Evolutionary conservation across 2,329 filamentous ascomycete species (phyloP).

Genomic region (Pezicula radicicola): DNA sequence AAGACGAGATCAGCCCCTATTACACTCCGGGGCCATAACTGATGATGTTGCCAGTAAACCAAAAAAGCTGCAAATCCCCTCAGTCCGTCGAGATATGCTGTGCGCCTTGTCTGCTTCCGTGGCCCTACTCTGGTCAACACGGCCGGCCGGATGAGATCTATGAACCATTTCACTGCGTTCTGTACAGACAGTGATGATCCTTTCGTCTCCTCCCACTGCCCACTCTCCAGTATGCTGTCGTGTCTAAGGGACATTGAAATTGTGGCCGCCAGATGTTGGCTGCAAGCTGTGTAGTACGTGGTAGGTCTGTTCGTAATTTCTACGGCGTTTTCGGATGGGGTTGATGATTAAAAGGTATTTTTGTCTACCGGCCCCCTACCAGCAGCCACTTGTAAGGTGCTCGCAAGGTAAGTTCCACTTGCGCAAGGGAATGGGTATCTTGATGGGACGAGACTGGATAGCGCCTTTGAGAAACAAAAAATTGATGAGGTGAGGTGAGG

Average conservation of each 20-base stretch:
- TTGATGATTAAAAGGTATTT: no score
- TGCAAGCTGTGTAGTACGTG: neutral
- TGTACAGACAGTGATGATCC: neutral
- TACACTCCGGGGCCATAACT: conserved; percentile 22
- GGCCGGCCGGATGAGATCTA: conserved; percentile 1
- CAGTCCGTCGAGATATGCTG: conserved; percentile 41
- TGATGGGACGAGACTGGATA: no score
- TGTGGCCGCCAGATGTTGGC: neutral
- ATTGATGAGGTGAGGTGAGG: no score
- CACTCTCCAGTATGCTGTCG: conserved; percentile 5
- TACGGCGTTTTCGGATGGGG: no score
- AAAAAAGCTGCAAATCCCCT: conserved; percentile 41
- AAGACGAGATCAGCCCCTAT: neutral
- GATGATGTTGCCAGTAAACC: conserved; percentile 41
- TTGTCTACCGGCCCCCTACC: no score
- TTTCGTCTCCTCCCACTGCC: conserved; percentile 1
- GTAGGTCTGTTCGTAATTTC: no score
- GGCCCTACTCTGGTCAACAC: neutral
- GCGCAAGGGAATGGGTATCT: no score
- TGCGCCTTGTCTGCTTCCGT: conserved; percentile 12
- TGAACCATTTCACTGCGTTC: neutral
- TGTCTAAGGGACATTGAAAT: neutral
- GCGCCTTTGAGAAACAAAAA: no score
- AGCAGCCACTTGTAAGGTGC: no score
- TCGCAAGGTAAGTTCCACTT: no score